Evolutionary conservation across 805 yeast genomes (phyloP).

Genomic region (Candida maris): DNA sequence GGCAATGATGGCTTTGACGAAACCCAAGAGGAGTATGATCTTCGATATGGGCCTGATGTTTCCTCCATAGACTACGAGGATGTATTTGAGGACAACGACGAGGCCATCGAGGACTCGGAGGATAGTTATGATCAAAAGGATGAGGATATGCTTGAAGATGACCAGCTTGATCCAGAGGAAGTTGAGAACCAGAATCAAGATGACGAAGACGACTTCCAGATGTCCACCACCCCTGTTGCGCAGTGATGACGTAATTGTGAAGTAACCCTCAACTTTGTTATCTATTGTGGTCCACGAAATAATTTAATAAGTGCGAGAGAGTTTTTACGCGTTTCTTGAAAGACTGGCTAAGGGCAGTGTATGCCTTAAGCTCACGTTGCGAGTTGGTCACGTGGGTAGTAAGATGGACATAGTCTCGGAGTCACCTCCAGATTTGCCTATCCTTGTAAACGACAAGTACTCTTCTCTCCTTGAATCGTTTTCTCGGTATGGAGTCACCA

Average conservation of each 20-base stretch:
- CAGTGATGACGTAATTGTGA: constrained; percentile 28
- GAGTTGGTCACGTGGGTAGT: too few relatives aligned
- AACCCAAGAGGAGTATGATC: constrained; percentile 35
- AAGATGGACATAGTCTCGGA: constrained; percentile 20
- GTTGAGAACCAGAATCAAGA: constrained; percentile 25
- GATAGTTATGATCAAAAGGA: constrained; percentile 39
- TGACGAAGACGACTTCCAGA: constrained; percentile 10
- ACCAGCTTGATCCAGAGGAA: constrained; percentile 34
- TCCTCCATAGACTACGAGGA: constrained; percentile 29
- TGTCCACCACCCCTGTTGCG: constrained; percentile 11
- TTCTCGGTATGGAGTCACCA: constrained; percentile 30
- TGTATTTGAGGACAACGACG: constrained; percentile 37
- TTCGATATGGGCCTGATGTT: constrained; percentile 26
- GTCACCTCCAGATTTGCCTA: constrained; percentile 22
- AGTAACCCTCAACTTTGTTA: neutral
- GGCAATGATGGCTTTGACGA: constrained; percentile 26
- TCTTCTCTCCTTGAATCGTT: constrained; percentile 28
- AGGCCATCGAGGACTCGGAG: constrained; percentile 35
- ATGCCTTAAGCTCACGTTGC: too few relatives aligned
- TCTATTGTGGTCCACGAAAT: too few relatives aligned
- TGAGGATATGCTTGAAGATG: constrained; percentile 37
- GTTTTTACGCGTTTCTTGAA: too few relatives aligned
- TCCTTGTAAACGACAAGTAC: constrained; percentile 34
- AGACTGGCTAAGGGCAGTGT: too few relatives aligned
- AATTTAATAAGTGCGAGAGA: too few relatives aligned